Base-by-base conservation (phyloP, 257 asterid species). In the Solanum chiquidenum region DNA sequence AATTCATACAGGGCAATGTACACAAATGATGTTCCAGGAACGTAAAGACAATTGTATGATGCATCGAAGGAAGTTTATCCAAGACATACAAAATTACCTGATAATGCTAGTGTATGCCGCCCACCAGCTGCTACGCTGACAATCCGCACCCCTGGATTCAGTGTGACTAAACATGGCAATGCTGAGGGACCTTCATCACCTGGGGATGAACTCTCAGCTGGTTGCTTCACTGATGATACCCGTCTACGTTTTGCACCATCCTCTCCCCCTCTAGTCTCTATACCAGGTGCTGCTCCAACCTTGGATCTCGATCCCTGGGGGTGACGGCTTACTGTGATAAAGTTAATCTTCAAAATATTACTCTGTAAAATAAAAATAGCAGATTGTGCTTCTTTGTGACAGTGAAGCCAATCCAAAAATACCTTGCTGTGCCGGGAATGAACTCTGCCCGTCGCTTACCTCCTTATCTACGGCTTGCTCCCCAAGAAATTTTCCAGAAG, bases 61-160 rank as follows among this genome's bases (percentile, higher is more conserved):
- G 68, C 12, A 1, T 29, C 13, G 21, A 68, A 73, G 69, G 69
- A 46, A 27, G 68, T 84, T 62, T 66, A 37, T 37, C 49, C 42
- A 29, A 68, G 74, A 90, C 55, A 83, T 82, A 52, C 62, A 52
- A 83, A 89, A 64, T 85, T 91, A 97, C 99, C 98, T 93, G 99
- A 95, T 90, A 97, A 90, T 71, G 95, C 98, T 64, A 97, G 89
- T 88, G 99, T 95, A 92, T 97, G 99, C 44, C 99, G 93, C 44
- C 99, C 98, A 82, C 99, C 99, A 87, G 99, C 99, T 88, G 99
- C 98, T 71, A 97, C 99, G 62, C 94, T 90, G 49, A 90, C 87
- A 83, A 96, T 92, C 91, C 96, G 94, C 38, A 97, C 94, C 88
- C 98, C 98, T 83, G 96, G 95, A 89, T 90, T 94, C 71, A 97